Percentiles rank a stretch among this genome's conserved stretches.
phyloP scores from a whole-genome alignment of 441 rosid genomes.

The Gossypium aridum region DNA sequence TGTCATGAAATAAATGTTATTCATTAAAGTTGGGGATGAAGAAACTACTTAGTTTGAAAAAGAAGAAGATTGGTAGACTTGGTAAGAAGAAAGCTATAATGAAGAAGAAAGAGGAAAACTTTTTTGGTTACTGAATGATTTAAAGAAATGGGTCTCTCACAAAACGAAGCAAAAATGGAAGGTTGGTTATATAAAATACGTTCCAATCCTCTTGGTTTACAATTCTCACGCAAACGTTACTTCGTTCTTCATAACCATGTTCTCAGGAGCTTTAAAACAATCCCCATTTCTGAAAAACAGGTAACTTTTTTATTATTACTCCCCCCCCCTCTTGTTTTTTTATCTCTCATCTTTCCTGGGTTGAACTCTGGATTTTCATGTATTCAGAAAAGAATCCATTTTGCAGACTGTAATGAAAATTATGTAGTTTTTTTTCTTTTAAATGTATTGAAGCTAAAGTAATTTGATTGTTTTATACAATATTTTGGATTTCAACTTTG shows the following conservation, averaged over 20 bases:
- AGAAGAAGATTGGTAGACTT: not conserved
- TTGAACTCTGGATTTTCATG: not conserved
- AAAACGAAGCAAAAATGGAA: conserved; percentile 54
- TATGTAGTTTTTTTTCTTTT: not conserved
- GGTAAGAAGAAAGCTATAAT: not conserved
- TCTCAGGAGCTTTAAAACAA: conserved; percentile 60
- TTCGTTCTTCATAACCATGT: conserved; percentile 50
- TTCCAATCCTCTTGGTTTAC: conserved; percentile 72
- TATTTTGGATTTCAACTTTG: not conserved
- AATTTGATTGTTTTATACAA: not conserved
- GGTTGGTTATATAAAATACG: conserved; percentile 87
- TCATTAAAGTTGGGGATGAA: not conserved
- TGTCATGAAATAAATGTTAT: not conserved
- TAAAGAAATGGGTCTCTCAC: conserved; percentile 29
- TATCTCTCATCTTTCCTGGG: not conserved
- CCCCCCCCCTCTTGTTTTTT: not conserved
- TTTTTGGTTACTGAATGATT: conserved; percentile 10
- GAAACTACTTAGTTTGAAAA: not conserved
- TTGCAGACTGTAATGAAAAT: conserved; percentile 1
- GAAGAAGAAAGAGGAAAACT: not conserved
- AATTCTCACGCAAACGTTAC: conserved; percentile 68
- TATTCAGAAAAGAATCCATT: conserved; percentile 7
- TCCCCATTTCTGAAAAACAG: conserved; percentile 53
- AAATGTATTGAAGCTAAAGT: not conserved
- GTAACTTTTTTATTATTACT: conserved; percentile 19